Evolutionary conservation across 148 eudicot species (phyloP).

Genomic region (Cornus suecica): DNA sequence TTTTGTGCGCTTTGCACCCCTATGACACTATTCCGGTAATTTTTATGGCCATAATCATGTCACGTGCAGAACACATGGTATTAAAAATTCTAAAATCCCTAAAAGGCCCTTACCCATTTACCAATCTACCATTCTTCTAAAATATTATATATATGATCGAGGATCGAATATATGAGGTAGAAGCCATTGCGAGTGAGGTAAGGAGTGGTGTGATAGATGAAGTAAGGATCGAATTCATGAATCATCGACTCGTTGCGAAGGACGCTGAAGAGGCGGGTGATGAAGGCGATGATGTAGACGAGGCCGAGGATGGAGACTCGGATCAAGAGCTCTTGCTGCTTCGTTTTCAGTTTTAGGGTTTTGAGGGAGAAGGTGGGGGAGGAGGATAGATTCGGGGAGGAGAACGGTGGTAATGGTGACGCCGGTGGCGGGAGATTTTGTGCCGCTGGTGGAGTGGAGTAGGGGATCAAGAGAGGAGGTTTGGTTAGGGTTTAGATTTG

Average conservation of each 20-base stretch:
- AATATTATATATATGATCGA: too few relatives aligned
- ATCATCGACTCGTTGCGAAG: conserved; percentile 94
- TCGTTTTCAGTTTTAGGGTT: conserved; percentile 69
- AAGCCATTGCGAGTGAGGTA: conserved; percentile 79
- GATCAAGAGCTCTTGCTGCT: conserved; percentile 85
- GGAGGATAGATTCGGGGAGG: conserved; percentile 33
- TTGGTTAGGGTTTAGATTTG: not conserved
- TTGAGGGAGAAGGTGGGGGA: conserved; percentile 33
- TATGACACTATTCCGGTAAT: too few relatives aligned
- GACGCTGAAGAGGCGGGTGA: conserved; percentile 78
- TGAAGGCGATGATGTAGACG: conserved; percentile 77
- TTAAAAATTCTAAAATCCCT: too few relatives aligned
- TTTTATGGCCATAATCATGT: too few relatives aligned
- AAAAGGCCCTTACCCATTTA: too few relatives aligned
- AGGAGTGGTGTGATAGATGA: conserved; percentile 82
- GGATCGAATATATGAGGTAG: too few relatives aligned
- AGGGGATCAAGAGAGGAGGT: not conserved
- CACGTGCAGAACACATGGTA: too few relatives aligned
- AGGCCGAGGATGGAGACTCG: conserved; percentile 63
- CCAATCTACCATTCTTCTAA: too few relatives aligned
- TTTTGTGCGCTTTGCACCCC: too few relatives aligned
- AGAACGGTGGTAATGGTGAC: conserved; percentile 1
- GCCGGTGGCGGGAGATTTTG: not conserved
- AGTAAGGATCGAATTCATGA: conserved; percentile 97
- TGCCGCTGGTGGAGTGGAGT: conserved; percentile 5